phyloP scores from a whole-genome alignment of 768 basidiomycete species.

The Cystofilobasidium macerans region DNA sequence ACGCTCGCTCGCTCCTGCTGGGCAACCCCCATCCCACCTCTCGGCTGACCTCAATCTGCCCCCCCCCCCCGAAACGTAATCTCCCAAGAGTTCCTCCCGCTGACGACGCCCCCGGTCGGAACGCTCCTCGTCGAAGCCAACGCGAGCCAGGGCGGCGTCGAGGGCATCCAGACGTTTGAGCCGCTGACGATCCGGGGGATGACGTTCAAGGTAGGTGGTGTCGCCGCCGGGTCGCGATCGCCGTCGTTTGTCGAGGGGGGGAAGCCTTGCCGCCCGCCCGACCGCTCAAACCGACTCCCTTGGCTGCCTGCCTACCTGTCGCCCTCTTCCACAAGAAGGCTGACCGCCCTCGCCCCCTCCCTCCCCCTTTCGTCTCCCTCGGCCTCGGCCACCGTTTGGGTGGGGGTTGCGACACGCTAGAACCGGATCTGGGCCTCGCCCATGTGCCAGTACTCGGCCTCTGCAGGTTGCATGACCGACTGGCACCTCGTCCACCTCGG shows the following conservation, averaged over 20 bases:
- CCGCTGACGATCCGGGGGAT: slow-evolving; percentile 53
- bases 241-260: neutral
- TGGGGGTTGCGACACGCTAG: no score
- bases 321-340: neutral
- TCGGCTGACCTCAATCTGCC: neutral
- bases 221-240: slow-evolving; percentile 38
- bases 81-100: slow-evolving; percentile 46
- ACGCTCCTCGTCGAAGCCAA: slow-evolving; percentile 32
- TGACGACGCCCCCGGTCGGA: slow-evolving; percentile 53
- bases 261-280: neutral
- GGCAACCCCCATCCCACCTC: neutral
- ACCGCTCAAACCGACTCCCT: neutral
- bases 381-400: no score
- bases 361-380: no score
- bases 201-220: slow-evolving; percentile 67
- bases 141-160: slow-evolving; percentile 45
- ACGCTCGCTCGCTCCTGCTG: neutral
- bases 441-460: slow-evolving; percentile 73
- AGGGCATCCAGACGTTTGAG: slow-evolving; percentile 47
- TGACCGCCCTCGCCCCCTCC: no score
- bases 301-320: no score
- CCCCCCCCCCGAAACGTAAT: neutral
- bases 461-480: slow-evolving; percentile 64
- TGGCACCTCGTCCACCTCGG: slow-evolving; percentile 76
- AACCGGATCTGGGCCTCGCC: slow-evolving; percentile 45